Evolutionary conservation across 192 early-diverging fungal genomes (phyloP).

Genomic region (Mortierella antarctica): DNA sequence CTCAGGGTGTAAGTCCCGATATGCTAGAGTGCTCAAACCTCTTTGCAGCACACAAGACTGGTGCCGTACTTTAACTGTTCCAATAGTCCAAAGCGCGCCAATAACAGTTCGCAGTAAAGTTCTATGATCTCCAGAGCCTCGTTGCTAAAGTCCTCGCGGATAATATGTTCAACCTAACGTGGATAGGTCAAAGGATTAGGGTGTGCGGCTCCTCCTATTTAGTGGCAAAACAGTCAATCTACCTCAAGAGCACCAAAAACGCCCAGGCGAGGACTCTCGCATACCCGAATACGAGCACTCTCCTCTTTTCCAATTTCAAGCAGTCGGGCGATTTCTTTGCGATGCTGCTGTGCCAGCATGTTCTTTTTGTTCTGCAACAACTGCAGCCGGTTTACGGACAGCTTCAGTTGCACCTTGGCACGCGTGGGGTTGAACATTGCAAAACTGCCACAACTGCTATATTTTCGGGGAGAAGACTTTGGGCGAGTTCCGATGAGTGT

Average conservation of each 20-base stretch:
- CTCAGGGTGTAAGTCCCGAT: neutral
- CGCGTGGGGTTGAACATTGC: conserved; percentile 64
- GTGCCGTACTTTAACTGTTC: conserved; percentile 77
- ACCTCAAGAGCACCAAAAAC: neutral
- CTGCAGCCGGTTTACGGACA: conserved; percentile 88
- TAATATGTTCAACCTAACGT: conserved; percentile 80
- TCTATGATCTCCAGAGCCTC: conserved; percentile 96
- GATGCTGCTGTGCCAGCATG: conserved; percentile 74
- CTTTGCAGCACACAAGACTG: neutral
- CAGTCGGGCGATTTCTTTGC: conserved; percentile 85
- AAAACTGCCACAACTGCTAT: too few relatives aligned
- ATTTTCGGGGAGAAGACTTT: too few relatives aligned
- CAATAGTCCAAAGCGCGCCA: conserved; percentile 88
- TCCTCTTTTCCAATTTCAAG: conserved; percentile 87
- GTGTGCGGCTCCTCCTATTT: neutral
- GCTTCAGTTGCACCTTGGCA: conserved; percentile 91
- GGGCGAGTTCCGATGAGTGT: too few relatives aligned
- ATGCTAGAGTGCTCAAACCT: neutral
- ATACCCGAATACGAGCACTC: conserved; percentile 86
- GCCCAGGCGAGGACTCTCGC: neutral
- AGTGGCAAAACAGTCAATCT: neutral
- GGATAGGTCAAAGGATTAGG: neutral
- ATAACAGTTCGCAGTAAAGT: conserved; percentile 88
- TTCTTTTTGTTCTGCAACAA: conserved; percentile 90
- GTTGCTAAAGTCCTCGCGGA: conserved; percentile 92